phyloP scores from a whole-genome alignment of 2,329 filamentous ascomycete species.

The Hirsutella rhossiliensis region DNA sequence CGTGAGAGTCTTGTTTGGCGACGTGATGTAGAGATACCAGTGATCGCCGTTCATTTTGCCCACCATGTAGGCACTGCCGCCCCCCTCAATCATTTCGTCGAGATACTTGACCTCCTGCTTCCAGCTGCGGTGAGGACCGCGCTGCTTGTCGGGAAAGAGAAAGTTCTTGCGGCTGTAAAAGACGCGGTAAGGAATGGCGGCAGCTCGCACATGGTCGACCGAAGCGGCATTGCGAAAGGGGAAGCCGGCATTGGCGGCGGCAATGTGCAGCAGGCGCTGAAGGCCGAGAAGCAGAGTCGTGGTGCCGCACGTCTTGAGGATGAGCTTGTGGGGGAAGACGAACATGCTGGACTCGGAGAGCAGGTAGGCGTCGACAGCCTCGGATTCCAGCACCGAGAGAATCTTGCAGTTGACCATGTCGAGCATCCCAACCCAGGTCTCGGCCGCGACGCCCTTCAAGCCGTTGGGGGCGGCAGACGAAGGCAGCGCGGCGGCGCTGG shows the following conservation, averaged over 20 bases:
- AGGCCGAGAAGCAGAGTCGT: conserved; percentile 86
- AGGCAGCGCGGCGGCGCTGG: conserved; percentile 62
- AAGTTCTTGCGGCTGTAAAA: conserved; percentile 99
- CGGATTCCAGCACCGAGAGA: conserved; percentile 83
- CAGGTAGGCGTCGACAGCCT: conserved; percentile 90
- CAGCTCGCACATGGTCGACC: conserved; percentile 54
- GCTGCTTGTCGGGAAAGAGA: conserved; percentile 87
- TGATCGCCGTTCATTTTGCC: conserved; percentile 99
- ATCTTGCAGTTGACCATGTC: conserved; percentile 99
- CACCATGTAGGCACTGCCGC: conserved; percentile 97
- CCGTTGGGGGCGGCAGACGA: conserved; percentile 59
- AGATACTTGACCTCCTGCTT: conserved; percentile 87
- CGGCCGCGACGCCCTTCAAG: conserved; percentile 71
- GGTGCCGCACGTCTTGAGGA: conserved; percentile 95
- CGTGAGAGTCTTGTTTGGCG: conserved; percentile 66
- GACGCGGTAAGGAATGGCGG: conserved; percentile 84
- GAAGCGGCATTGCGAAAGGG: conserved; percentile 61
- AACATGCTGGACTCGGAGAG: conserved; percentile 99
- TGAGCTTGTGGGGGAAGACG: conserved; percentile 98
- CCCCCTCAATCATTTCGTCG: conserved; percentile 81
- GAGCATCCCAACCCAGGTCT: conserved; percentile 92
- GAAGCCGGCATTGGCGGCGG: conserved; percentile 79
- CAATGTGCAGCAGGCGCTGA: conserved; percentile 84
- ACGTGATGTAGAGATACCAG: conserved; percentile 96
- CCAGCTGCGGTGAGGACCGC: conserved; percentile 93